Base-by-base conservation (phyloP, 768 basidiomycete species). In the Boletus sp. region DNA sequence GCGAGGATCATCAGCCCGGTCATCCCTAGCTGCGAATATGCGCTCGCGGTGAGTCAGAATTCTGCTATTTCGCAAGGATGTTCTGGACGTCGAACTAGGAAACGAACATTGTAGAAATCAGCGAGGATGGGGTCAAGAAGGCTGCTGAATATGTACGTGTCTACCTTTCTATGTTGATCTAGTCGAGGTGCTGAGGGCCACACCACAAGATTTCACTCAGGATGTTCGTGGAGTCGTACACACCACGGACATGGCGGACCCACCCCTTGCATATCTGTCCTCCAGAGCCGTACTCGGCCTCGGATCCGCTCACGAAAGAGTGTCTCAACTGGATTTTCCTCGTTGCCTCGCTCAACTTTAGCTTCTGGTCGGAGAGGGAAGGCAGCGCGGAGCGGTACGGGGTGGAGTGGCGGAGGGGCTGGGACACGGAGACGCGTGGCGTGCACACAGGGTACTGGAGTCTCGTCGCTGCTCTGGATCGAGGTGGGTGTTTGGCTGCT, bases 371-470 rank as follows among this genome's bases (percentile, higher is more conserved):
- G 1, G 83, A 86, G 64, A 77, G 71, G 39, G 83, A 86, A 56
- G 81, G 83, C 0, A 69, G 60, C 6, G 60, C 74, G 4, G 83
- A 80, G 33, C 78, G 90, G 27, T 96, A 84, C 64, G 90, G 87
- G 21, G 84, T 95, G 3, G 78, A 85, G 61, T 94, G 92, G 91
- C 77, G 82, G 49, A 70, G 77, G 8, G 81, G 83, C 1, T 92
- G 90, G 88, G 72, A 70, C 14, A 74, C 71, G n/a, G 66, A 77
- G 7, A 70, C 72, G n/a, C 75, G 56, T 40, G 76, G 73, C 37
- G 73, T 86, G 23, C 85, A 83, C 69, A 92, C 88, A 0, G 93
- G 93, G 0, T 96, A 96, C 64, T 92, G 90, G 89, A 88, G 87
- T 57, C 74, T 95, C 6, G 83, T 93, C 9, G 91, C 93, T 32